These are phyloP conservation scores for Cucumis sativus DNA, from an alignment of 306 rosid species.

Conservation along the genomic window Cucumber_9930_V3 NC_026657.2:8109001-8109500, in stretches of 20 bases:
- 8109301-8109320: background rate
- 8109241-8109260: background rate
- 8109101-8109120: background rate
- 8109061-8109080: constrained; percentile 89
- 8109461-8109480: background rate
- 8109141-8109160: constrained; percentile 4
- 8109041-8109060: constrained; percentile 93
- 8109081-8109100: constrained; percentile 77
- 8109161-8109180: background rate
- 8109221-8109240: background rate
- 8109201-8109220: background rate
- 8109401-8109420: background rate
- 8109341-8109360: background rate
- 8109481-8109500: constrained; percentile 3
- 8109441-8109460: constrained; percentile 5
- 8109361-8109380: background rate
- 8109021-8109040: constrained; percentile 39
- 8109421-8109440: background rate
- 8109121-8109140: constrained; percentile 1
- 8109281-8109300: background rate
- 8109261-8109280: background rate
- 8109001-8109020: background rate
- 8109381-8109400: background rate
- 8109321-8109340: background rate
- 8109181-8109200: background rate